phyloP scores from a whole-genome alignment of 176 grass and related monocot genomes.

The Tillandsia leiboldiana region DNA sequence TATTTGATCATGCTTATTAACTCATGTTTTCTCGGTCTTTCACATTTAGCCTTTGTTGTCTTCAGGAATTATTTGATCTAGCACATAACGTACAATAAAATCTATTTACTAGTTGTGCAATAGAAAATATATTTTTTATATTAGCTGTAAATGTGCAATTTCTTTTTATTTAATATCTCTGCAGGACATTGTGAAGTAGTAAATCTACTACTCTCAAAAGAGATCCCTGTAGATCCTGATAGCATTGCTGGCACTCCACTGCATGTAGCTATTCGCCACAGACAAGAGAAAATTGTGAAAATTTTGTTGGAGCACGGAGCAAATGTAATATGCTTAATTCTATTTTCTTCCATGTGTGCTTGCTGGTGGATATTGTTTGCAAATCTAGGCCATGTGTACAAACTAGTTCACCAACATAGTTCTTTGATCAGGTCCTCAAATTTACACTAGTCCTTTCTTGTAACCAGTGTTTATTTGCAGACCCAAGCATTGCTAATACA shows the following conservation, averaged over 20 bases:
- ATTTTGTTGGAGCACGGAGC: conserved; percentile 36
- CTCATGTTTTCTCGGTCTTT: no score
- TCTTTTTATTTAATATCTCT: background rate
- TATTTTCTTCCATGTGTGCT: no score
- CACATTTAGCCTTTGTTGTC: no score
- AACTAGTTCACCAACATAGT: no score
- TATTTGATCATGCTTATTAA: no score
- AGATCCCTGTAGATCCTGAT: conserved; percentile 21
- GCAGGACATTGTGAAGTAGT: conserved; percentile 14
- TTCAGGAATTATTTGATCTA: no score
- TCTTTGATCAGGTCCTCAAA: no score
- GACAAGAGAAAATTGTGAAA: background rate
- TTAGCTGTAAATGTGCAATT: background rate
- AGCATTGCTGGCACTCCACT: conserved; percentile 23
- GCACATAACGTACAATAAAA: background rate
- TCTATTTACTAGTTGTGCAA: background rate
- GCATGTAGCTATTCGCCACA: conserved; percentile 14
- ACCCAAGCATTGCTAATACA: no score
- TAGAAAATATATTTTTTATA: background rate
- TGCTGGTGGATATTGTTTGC: no score
- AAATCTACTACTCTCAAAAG: conserved; percentile 28
- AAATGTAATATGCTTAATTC: conserved; percentile 19
- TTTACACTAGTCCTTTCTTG: no score
- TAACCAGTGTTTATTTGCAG: no score
- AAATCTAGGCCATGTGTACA: no score